A percentile compares a stretch with the other conserved stretches of the same genome.
Evolutionary conservation across 2,329 filamentous ascomycete genomes (phyloP).

Genomic region (Dryadomyces quercus-mongolicae): DNA sequence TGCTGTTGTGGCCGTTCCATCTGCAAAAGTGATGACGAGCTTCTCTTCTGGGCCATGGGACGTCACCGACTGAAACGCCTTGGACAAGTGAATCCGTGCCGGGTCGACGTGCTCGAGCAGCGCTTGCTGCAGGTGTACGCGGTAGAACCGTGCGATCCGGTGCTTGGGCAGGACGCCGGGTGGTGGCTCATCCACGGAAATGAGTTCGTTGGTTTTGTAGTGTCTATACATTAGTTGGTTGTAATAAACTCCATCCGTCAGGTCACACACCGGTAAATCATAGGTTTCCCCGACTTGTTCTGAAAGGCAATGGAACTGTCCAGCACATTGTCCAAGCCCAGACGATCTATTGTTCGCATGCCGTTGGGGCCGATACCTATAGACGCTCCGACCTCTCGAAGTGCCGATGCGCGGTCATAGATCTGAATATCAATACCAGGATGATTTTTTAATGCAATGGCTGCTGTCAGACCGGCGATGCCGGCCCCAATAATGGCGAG

Average conservation of each 20-base stretch:
- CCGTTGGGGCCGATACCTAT: slow-evolving; percentile 38
- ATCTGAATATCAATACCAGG: slow-evolving; percentile 20
- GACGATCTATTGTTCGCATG: slow-evolving; percentile 35
- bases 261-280: slow-evolving; percentile 28
- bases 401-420: slow-evolving; percentile 20
- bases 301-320: slow-evolving; percentile 26
- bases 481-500: slow-evolving; percentile 9
- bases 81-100: slow-evolving; percentile 28
- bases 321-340: slow-evolving; percentile 34
- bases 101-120: slow-evolving; percentile 30
- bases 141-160: slow-evolving; percentile 31
- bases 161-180: slow-evolving; percentile 24
- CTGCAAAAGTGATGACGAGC: slow-evolving; percentile 30
- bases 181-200: slow-evolving; percentile 28
- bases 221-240: slow-evolving; percentile 17
- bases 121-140: slow-evolving; percentile 36
- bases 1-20: slow-evolving; percentile 28
- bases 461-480: slow-evolving; percentile 24
- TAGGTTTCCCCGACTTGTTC: slow-evolving; percentile 27
- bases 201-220: slow-evolving; percentile 29
- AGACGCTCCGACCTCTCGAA: slow-evolving; percentile 3
- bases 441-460: slow-evolving; percentile 16
- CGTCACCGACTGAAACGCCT: slow-evolving; percentile 25
- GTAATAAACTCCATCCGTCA: no score
- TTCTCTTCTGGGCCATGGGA: slow-evolving; percentile 16